Conservation (phyloP, 2,329 filamentous ascomycete genomes). For the Bipolaris zeicola region DNA sequence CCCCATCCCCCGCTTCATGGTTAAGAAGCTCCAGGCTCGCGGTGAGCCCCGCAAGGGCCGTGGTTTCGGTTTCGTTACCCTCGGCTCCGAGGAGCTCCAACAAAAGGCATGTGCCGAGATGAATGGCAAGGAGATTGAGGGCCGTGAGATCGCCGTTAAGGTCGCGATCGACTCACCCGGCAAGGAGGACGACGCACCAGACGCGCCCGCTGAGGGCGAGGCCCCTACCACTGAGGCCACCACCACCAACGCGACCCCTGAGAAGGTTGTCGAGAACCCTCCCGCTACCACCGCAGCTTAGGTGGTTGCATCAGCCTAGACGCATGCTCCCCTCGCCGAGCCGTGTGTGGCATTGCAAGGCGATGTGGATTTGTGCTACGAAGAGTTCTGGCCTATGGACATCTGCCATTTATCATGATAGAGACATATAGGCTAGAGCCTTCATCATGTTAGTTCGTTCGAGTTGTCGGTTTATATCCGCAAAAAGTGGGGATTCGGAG, state of each 20-base stretch:
- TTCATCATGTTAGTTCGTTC: conserved; percentile 39
- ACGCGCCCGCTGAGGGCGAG: conserved; percentile 50
- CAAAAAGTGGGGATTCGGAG: conserved; percentile 43
- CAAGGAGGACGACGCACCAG: conserved; percentile 84
- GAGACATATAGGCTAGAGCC: conserved; percentile 34
- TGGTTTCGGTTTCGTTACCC: conserved; percentile 97
- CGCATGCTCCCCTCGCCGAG: conserved; percentile 14
- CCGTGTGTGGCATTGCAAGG: conserved; percentile 30
- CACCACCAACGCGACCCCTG: conserved; percentile 24
- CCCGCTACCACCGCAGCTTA: conserved; percentile 41
- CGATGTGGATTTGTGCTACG: conserved; percentile 32
- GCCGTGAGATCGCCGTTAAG: conserved; percentile 99
- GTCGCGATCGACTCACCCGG: conserved; percentile 99
- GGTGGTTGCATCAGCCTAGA: conserved; percentile 33
- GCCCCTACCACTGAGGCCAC: conserved; percentile 41
- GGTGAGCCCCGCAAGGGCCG: conserved; percentile 98
- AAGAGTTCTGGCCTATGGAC: conserved; percentile 29
- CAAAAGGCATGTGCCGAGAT: conserved; percentile 97
- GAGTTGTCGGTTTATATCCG: conserved; percentile 30
- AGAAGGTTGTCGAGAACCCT: conserved; percentile 31
- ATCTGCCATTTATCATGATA: conserved; percentile 40
- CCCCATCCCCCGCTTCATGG: conserved; percentile 99
- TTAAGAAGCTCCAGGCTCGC: conserved; percentile 99
- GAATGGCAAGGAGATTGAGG: conserved; percentile 99
- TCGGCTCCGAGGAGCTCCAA: conserved; percentile 93